Conservation (phyloP, 495 filamentous ascomycete genomes). For the Xylaria venustula region DNA sequence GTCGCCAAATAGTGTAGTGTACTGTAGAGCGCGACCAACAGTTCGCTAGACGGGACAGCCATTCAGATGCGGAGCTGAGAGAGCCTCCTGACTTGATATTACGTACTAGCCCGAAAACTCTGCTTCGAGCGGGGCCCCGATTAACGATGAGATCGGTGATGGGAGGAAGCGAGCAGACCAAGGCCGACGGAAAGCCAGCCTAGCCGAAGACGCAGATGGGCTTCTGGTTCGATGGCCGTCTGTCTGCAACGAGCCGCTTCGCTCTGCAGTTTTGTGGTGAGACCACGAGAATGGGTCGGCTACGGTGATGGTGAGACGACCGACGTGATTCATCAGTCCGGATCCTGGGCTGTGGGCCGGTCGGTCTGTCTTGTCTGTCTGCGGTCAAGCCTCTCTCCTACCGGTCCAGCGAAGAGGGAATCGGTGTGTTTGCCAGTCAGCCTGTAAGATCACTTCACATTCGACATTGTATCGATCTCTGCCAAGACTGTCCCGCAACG, state of each 20-base stretch:
- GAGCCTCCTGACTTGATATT: slow-evolving; percentile 2
- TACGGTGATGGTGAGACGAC: not conserved
- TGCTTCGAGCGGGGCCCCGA: not conserved
- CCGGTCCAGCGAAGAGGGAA: not conserved
- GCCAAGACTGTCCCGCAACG: not conserved
- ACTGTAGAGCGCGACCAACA: not conserved
- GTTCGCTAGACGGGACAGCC: not conserved
- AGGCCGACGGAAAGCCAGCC: slow-evolving; percentile 12
- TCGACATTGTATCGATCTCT: not conserved
- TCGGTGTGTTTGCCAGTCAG: not conserved
- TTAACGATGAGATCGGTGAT: not conserved
- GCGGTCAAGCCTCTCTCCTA: not conserved
- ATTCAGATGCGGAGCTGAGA: not conserved
- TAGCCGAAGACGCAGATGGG: not conserved
- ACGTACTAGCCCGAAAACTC: slow-evolving; percentile 4
- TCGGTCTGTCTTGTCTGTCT: not conserved
- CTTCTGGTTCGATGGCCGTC: not conserved
- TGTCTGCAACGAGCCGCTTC: slow-evolving; percentile 6
- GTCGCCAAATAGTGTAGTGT: not conserved
- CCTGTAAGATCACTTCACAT: not conserved
- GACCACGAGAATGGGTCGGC: not conserved
- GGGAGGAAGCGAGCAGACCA: not conserved
- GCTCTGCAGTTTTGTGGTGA: not conserved
- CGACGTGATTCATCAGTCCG: slow-evolving; percentile 3
- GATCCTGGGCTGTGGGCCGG: not conserved